Evolutionary conservation across 345 rosid species (phyloP).

Genomic region (Camelina laxa): DNA sequence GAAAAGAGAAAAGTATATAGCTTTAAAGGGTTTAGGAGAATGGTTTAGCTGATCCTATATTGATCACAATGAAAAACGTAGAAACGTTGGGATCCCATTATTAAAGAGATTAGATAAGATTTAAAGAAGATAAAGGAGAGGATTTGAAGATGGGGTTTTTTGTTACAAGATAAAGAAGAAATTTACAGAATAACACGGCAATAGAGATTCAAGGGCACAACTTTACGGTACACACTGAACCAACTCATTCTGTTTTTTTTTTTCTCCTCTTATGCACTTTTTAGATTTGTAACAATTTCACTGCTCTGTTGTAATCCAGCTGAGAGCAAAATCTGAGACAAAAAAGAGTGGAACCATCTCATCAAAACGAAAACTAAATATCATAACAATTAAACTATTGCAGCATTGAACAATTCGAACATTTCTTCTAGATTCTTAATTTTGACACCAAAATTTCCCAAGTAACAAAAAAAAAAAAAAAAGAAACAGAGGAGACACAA

Average conservation of each 20-base stretch:
- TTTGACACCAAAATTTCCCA: not conserved
- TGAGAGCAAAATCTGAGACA: not conserved
- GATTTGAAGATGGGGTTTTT: too few relatives aligned
- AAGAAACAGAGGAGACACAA: not conserved
- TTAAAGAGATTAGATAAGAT: constrained; percentile 48
- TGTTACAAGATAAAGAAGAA: not conserved
- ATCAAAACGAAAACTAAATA: not conserved
- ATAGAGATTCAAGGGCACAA: constrained; percentile 64
- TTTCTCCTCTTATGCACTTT: constrained; percentile 12
- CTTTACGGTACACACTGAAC: constrained; percentile 64
- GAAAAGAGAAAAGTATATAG: not conserved
- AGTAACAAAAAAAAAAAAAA: not conserved
- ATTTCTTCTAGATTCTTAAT: not conserved
- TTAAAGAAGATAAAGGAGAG: constrained; percentile 27
- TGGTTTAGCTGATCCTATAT: constrained; percentile 53
- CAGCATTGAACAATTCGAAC: constrained; percentile 7
- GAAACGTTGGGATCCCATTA: constrained; percentile 60
- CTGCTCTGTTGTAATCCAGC: constrained; percentile 22
- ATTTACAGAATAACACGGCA: constrained; percentile 88
- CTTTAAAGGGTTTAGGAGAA: constrained; percentile 8
- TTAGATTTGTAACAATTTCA: not conserved
- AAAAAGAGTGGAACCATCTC: not conserved
- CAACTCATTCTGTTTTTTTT: constrained; percentile 54
- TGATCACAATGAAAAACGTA: constrained; percentile 47
- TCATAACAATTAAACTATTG: not conserved